Conservation (phyloP, 257 asterid species). For the Solanum sejunctum region DNA sequence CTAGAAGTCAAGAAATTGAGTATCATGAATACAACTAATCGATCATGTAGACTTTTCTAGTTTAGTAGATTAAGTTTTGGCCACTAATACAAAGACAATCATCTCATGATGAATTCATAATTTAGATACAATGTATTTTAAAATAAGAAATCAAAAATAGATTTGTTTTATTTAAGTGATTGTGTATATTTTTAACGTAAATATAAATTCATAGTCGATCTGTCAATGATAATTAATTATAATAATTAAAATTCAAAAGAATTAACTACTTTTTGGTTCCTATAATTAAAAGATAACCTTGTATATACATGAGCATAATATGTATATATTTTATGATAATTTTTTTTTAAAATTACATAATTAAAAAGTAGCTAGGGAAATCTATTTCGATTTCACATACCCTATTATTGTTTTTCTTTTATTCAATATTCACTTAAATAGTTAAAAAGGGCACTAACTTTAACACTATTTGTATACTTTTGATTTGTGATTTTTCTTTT, state of each 20-base stretch:
- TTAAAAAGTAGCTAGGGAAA: too few relatives aligned
- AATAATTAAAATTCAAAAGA: too few relatives aligned
- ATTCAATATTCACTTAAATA: background rate
- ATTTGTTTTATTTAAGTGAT: background rate
- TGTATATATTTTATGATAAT: too few relatives aligned
- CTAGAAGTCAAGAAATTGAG: background rate
- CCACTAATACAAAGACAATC: background rate
- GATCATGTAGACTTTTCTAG: background rate
- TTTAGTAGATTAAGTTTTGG: background rate
- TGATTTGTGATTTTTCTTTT: background rate
- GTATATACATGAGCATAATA: too few relatives aligned
- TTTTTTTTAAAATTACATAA: too few relatives aligned
- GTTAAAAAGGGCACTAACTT: background rate
- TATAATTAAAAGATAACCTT: too few relatives aligned
- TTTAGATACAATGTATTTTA: background rate
- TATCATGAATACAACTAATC: background rate
- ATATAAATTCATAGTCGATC: background rate
- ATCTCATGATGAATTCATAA: background rate
- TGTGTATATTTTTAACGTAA: background rate
- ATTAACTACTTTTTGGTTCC: too few relatives aligned
- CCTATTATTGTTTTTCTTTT: too few relatives aligned
- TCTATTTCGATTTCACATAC: too few relatives aligned
- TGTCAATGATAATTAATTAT: rapidly evolving
- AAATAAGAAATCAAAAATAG: background rate
- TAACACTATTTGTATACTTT: background rate